These are phyloP conservation scores for Endocladia muricata DNA, from an alignment of 31 red algal genomes.

Conservation along the genomic window DNA sequence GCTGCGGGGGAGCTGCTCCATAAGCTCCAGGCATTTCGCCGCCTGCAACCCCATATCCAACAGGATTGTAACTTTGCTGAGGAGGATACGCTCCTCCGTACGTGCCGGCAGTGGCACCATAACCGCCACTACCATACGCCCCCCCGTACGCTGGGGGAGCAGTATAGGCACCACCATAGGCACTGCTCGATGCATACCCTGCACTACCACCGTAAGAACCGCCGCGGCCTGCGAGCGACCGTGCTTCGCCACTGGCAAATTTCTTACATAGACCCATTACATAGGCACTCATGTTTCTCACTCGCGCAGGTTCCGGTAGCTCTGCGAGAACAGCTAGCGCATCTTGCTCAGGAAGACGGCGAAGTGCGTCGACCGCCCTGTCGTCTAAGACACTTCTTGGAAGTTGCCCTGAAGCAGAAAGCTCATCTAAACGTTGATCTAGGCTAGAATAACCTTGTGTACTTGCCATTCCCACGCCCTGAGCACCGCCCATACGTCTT, in stretches of 20 bases:
- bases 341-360: conserved; percentile 55
- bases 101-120: conserved; percentile 4
- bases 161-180: conserved; percentile 19
- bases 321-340: conserved; percentile 70
- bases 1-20: conserved; percentile 1
- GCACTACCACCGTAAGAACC: conserved; percentile 22
- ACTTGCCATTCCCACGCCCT: background rate
- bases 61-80: background rate
- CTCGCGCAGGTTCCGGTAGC: conserved; percentile 64
- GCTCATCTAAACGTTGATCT: conserved; percentile 67
- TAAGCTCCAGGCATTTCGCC: background rate
- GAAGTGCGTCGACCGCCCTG: conserved; percentile 67
- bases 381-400: conserved; percentile 67
- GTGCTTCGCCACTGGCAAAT: conserved; percentile 63
- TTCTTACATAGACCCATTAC: conserved; percentile 85
- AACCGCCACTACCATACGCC: background rate
- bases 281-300: conserved; percentile 83
- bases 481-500: background rate
- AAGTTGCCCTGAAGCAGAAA: conserved; percentile 27
- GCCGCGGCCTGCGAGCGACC: conserved; percentile 39
- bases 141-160: background rate
- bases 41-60: background rate
- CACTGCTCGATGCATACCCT: conserved; percentile 14
- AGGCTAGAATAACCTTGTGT: conserved; percentile 13
- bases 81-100: conserved; percentile 10